phyloP scores from a whole-genome alignment of 352 stramenopile genomes.

The Labyrinthula sp. region DNA sequence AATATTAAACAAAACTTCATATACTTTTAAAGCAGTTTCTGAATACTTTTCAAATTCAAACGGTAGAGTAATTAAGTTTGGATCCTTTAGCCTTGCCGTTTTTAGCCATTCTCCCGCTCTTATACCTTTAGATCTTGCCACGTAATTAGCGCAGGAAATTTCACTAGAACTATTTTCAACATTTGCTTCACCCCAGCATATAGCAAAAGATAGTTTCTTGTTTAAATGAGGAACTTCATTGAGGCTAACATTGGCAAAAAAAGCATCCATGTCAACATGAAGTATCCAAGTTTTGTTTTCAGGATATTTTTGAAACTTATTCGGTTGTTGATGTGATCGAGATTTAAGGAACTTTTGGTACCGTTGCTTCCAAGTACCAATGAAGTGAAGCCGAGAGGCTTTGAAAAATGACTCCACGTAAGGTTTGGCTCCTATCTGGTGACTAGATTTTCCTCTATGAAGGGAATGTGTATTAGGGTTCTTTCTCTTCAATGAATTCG shows the following conservation, averaged over 20 bases:
- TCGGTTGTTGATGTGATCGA: background rate
- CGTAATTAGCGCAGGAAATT: conserved; percentile 82
- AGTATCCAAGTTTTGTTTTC: conserved; percentile 42
- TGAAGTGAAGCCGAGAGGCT: conserved; percentile 41
- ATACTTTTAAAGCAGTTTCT: conserved; percentile 68
- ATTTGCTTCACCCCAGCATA: too few relatives aligned
- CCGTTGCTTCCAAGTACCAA: conserved; percentile 30
- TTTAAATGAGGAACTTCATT: conserved; percentile 47
- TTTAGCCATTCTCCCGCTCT: conserved; percentile 79
- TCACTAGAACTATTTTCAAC: conserved; percentile 64
- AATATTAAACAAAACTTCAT: conserved; percentile 43
- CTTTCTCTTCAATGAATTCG: too few relatives aligned
- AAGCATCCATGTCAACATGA: conserved; percentile 91
- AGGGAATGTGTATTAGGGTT: too few relatives aligned
- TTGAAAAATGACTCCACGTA: conserved; percentile 42
- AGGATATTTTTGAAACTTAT: conserved; percentile 1
- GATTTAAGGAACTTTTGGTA: conserved; percentile 14
- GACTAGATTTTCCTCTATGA: too few relatives aligned
- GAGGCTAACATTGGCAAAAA: conserved; percentile 75
- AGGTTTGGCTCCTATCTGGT: conserved; percentile 28
- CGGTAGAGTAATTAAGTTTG: conserved; percentile 64
- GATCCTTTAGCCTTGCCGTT: conserved; percentile 61
- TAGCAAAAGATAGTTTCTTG: too few relatives aligned
- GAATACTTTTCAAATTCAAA: conserved; percentile 72
- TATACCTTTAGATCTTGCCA: conserved; percentile 63